Evolutionary conservation across 371 early-diverging fungal genomes (phyloP).

Genomic region (Massospora cicadina): DNA sequence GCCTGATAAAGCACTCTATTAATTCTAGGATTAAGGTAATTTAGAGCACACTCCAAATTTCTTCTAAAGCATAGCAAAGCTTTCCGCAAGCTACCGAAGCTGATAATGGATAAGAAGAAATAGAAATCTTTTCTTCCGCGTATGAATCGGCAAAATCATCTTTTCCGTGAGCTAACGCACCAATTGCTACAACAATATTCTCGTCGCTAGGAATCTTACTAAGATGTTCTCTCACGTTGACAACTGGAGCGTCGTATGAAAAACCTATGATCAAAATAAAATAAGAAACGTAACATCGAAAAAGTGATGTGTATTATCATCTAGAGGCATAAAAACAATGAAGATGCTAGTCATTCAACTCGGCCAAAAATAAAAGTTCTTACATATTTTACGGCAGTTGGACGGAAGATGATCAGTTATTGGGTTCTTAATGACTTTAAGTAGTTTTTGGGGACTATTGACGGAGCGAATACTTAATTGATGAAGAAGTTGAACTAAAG

Average conservation of each 20-base stretch:
- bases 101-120: constrained; percentile 86
- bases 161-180: constrained; percentile 92
- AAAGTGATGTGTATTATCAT: not conserved
- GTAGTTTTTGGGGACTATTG: constrained; percentile 75
- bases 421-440: constrained; percentile 93
- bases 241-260: constrained; percentile 81
- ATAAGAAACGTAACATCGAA: not conserved
- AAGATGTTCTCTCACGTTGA: constrained; percentile 61
- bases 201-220: constrained; percentile 58
- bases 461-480: constrained; percentile 87
- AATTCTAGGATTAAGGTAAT: too few species aligned
- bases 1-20: too few species aligned
- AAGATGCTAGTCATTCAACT: too few species aligned
- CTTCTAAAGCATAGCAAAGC: constrained; percentile 68
- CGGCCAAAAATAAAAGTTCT: too few species aligned
- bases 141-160: constrained; percentile 89
- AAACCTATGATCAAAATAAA: constrained; percentile 31
- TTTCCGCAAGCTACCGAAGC: constrained; percentile 92
- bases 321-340: too few species aligned
- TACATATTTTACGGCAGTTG: constrained; percentile 72
- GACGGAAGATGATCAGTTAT: constrained; percentile 84
- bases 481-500: constrained; percentile 86
- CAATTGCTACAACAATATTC: constrained; percentile 76
- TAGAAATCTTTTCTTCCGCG: constrained; percentile 88
- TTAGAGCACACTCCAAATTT: constrained; percentile 69